Conservation (phyloP, 108 stramenopile species). For the Skeletonema costatum region DNA sequence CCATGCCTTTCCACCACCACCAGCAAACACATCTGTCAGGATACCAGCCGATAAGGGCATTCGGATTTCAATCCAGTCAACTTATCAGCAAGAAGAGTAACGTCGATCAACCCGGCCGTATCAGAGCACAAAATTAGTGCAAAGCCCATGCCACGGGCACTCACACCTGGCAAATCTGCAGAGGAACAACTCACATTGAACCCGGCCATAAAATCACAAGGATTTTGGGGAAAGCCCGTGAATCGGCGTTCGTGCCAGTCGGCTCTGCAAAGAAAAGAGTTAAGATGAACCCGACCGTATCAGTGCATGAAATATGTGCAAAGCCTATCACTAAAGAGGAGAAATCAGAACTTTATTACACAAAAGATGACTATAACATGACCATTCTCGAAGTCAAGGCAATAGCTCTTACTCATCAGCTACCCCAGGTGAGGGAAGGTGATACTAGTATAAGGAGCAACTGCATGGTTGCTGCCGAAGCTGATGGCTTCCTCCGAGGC, state of each 20-base stretch:
- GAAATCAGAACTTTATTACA: slow-evolving; percentile 14
- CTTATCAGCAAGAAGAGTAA: no score
- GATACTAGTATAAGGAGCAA: neutral
- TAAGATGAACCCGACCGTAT: slow-evolving; percentile 9
- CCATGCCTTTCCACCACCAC: no score
- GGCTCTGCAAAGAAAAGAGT: neutral
- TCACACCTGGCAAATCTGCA: neutral
- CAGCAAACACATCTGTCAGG: no score
- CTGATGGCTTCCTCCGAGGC: slow-evolving; percentile 14
- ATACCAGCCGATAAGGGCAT: no score
- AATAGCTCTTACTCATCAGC: neutral
- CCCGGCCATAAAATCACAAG: neutral
- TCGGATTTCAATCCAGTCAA: no score
- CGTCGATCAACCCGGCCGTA: no score
- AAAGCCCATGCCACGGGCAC: no score
- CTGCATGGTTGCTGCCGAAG: slow-evolving; percentile 4
- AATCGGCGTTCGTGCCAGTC: neutral
- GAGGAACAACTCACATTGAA: slow-evolving; percentile 11
- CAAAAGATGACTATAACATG: neutral
- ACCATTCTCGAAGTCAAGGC: slow-evolving; percentile 8
- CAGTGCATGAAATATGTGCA: slow-evolving; percentile 4
- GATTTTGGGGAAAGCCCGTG: neutral
- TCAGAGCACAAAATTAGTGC: no score
- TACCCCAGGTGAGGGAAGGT: neutral
- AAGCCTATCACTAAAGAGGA: slow-evolving; percentile 1